These are phyloP conservation scores for Aureobasidium sp. DNA, from an alignment of 2,329 filamentous ascomycete genomes.

Conservation along the genomic window DNA sequence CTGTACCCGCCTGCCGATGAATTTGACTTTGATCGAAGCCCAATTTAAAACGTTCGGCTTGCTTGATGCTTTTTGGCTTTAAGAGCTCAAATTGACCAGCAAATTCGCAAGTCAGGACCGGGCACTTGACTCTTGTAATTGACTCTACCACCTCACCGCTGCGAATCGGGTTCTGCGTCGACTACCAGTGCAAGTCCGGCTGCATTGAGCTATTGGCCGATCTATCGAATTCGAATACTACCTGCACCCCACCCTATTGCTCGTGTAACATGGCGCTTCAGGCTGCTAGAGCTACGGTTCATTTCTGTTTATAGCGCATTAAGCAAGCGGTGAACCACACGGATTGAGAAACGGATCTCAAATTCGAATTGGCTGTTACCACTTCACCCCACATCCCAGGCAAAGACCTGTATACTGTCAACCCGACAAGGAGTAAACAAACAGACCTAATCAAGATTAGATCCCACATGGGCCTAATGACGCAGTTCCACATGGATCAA, in stretches of 20 bases:
- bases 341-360: not conserved
- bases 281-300: not conserved
- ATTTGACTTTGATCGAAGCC: not conserved
- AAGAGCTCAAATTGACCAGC: not conserved
- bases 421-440: no score
- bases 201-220: not conserved
- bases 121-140: not conserved
- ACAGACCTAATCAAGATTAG: no score
- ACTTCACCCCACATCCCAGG: not conserved
- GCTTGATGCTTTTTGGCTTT: not conserved
- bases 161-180: not conserved
- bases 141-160: not conserved
- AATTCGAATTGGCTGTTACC: no score
- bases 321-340: not conserved
- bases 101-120: no score
- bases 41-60: not conserved
- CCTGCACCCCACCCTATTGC: conserved; percentile 5
- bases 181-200: not conserved
- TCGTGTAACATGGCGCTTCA: not conserved
- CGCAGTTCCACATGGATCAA: no score
- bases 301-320: not conserved
- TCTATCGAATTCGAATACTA: not conserved
- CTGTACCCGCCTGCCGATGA: not conserved
- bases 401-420: no score
- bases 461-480: no score